These are phyloP conservation scores for Zasmidium cellare DNA, from an alignment of 2,329 filamentous ascomycete genomes.

Conservation along the genomic window DNA sequence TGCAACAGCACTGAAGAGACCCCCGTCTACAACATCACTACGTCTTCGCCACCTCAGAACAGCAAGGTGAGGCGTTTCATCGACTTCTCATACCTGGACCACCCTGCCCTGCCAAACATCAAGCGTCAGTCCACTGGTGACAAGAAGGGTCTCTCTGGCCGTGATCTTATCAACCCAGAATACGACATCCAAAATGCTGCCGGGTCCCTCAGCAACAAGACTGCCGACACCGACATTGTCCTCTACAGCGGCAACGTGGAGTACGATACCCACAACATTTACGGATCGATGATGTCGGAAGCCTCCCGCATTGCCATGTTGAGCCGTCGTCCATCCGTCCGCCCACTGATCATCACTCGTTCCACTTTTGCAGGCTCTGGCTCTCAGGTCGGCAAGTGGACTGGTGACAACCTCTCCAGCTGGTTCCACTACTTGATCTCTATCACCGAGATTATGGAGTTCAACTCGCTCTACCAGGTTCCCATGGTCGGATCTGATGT, in stretches of 20 bases:
- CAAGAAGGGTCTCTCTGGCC: constrained; percentile 57
- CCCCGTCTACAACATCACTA: constrained; percentile 32
- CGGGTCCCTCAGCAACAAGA: constrained; percentile 43
- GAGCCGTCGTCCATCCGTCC: constrained; percentile 60
- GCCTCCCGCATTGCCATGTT: constrained; percentile 67
- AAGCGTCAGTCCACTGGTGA: constrained; percentile 25
- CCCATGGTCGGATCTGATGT: constrained; percentile 61
- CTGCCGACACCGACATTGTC: constrained; percentile 66
- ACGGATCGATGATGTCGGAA: constrained; percentile 73
- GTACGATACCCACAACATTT: constrained; percentile 77
- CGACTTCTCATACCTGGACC: constrained; percentile 12
- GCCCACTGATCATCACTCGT: constrained; percentile 73
- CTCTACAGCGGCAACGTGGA: constrained; percentile 67
- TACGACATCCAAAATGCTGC: constrained; percentile 67
- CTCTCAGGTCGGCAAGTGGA: constrained; percentile 58
- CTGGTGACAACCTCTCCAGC: constrained; percentile 55
- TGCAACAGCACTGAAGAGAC: constrained; percentile 29
- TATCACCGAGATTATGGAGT: constrained; percentile 46
- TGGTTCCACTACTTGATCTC: constrained; percentile 48
- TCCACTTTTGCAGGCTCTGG: constrained; percentile 75
- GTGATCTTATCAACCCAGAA: constrained; percentile 64
- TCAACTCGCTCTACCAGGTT: constrained; percentile 49
- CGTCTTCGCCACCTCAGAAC: constrained; percentile 27
- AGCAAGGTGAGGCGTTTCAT: constrained; percentile 25
- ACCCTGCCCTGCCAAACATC: constrained; percentile 12